These are phyloP conservation scores for Cicer judaicum DNA, from an alignment of 306 rosid genomes.

Conservation along the genomic window DNA sequence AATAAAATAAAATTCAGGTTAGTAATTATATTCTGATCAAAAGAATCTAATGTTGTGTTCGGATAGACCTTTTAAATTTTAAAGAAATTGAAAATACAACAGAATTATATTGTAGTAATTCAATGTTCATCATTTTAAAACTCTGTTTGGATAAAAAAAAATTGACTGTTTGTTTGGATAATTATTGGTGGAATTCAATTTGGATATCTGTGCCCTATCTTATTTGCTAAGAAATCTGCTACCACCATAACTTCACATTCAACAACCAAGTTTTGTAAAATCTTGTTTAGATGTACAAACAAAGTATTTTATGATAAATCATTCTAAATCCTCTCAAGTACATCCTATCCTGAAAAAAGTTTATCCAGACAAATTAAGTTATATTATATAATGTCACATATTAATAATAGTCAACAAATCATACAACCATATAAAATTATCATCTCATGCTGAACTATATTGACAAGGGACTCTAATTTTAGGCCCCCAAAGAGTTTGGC, in stretches of 20 bases:
- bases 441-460: slow-evolving; percentile 29
- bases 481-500: slow-evolving; percentile 30
- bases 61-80: not conserved
- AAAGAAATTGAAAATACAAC: slow-evolving; percentile 21
- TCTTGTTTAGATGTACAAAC: not conserved
- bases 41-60: slow-evolving; percentile 20
- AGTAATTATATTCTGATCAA: slow-evolving; percentile 18
- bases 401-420: slow-evolving; percentile 18
- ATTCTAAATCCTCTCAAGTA: slow-evolving; percentile 30
- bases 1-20: slow-evolving; percentile 7
- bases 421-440: slow-evolving; percentile 11
- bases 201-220: slow-evolving; percentile 3
- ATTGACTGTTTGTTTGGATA: not conserved
- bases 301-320: slow-evolving; percentile 3
- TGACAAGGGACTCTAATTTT: slow-evolving; percentile 33
- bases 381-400: slow-evolving; percentile 24
- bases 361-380: not conserved
- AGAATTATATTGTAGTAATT: slow-evolving; percentile 10
- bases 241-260: slow-evolving; percentile 32
- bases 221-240: slow-evolving; percentile 6
- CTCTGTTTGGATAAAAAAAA: not conserved
- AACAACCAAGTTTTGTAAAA: slow-evolving; percentile 8
- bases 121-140: slow-evolving; percentile 26
- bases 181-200: slow-evolving; percentile 32
- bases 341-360: not conserved